Evolutionary conservation across 129 eudicot genomes (phyloP).

Genomic region (Helianthus annuus): HanXRQr2.0-SUNRISE NC_035449.2:49906477-49906976

Average conservation of each 20-base stretch:
- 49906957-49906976: not conserved
- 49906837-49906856: not conserved
- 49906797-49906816: slow-evolving; percentile 17
- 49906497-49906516: not conserved
- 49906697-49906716: slow-evolving; percentile 1
- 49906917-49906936: too few relatives aligned
- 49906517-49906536: not conserved
- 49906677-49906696: too few relatives aligned
- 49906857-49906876: too few relatives aligned
- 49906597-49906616: slow-evolving; percentile 52
- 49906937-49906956: too few relatives aligned
- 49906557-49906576: slow-evolving; percentile 54
- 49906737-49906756: not conserved
- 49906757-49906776: slow-evolving; percentile 3
- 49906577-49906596: slow-evolving; percentile 55
- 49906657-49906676: not conserved
- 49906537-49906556: not conserved
- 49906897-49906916: too few relatives aligned
- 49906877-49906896: too few relatives aligned
- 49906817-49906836: not conserved
- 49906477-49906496: slow-evolving; percentile 11
- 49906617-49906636: slow-evolving; percentile 46
- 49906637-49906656: slow-evolving; percentile 40
- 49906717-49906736: not conserved
- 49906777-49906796: not conserved